Conservation (phyloP, 163 green algal species). For the Chlamydomonas reinhardtii region DNA sequence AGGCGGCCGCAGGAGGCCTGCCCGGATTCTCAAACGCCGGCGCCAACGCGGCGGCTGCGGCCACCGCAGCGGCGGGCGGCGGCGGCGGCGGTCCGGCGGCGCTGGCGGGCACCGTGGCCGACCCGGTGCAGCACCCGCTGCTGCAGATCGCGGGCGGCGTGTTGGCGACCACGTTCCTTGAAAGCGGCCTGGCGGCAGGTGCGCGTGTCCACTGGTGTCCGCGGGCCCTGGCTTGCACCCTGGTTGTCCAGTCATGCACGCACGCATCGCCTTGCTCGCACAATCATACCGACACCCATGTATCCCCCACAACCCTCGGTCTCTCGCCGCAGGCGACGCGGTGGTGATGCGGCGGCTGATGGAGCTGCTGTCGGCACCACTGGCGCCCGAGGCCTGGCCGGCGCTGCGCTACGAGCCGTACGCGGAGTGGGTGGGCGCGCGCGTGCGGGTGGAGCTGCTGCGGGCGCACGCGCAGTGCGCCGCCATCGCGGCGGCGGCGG, state of each 20-base stretch:
- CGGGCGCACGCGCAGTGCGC: slow-evolving; percentile 24
- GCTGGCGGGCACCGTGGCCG: not conserved
- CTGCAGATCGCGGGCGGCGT: slow-evolving; percentile 72
- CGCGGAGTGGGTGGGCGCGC: slow-evolving; percentile 81
- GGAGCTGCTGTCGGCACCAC: slow-evolving; percentile 73
- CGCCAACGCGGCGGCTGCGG: slow-evolving; percentile 11
- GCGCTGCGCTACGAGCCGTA: slow-evolving; percentile 56
- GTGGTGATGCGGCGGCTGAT: slow-evolving; percentile 80
- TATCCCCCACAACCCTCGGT: not conserved
- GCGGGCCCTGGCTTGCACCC: no score
- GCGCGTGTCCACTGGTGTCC: not conserved
- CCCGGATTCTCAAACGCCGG: not conserved
- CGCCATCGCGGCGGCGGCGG: slow-evolving; percentile 22
- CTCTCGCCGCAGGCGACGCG: slow-evolving; percentile 55
- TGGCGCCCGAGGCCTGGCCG: slow-evolving; percentile 57
- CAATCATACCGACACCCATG: no score
- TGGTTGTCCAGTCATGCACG: no score
- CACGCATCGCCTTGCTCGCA: no score
- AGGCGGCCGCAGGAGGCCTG: slow-evolving; percentile 4
- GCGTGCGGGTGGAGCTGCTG: slow-evolving; percentile 68
- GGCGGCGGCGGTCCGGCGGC: slow-evolving; percentile 27
- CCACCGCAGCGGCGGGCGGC: not conserved
- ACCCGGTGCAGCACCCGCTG: slow-evolving; percentile 55
- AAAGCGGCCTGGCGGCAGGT: slow-evolving; percentile 70
- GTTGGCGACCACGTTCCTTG: slow-evolving; percentile 79